Conservation (phyloP, 805 yeast genomes). For the Candida taoyuanica region DNA sequence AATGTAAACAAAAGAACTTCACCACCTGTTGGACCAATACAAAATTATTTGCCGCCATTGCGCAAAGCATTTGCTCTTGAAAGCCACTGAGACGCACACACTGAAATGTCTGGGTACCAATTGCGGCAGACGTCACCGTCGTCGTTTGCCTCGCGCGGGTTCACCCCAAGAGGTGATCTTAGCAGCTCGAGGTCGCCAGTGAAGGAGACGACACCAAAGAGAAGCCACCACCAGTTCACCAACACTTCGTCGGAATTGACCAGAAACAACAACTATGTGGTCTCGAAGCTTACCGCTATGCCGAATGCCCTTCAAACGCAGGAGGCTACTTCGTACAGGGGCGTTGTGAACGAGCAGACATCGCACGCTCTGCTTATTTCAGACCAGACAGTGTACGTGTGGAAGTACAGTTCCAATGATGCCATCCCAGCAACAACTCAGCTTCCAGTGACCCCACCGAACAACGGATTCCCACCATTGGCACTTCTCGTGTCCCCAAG, state of each 20-base stretch:
- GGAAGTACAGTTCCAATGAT: slow-evolving; percentile 65
- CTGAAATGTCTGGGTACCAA: too few species aligned
- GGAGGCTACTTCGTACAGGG: slow-evolving; percentile 13
- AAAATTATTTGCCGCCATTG: too few species aligned
- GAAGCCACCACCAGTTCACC: slow-evolving; percentile 19
- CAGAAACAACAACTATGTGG: slow-evolving; percentile 52
- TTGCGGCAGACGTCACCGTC: slow-evolving; percentile 5
- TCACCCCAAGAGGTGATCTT: slow-evolving; percentile 2
- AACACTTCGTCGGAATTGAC: slow-evolving; percentile 45
- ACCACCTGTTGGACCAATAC: too few species aligned
- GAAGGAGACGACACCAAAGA: slow-evolving; percentile 9
- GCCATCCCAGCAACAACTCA: slow-evolving; percentile 52
- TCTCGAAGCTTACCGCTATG: slow-evolving; percentile 49
- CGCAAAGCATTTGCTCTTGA: too few species aligned
- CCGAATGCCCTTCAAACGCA: slow-evolving; percentile 33
- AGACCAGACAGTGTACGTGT: slow-evolving; percentile 52
- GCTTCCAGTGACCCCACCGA: slow-evolving; percentile 34
- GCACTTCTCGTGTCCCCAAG: slow-evolving; percentile 57
- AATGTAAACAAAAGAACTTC: slow-evolving; percentile 11
- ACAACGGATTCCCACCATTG: slow-evolving; percentile 37
- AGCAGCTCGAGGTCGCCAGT: slow-evolving; percentile 3
- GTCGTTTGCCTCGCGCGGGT: slow-evolving; percentile 10
- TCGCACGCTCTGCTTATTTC: slow-evolving; percentile 27
- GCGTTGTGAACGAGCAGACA: slow-evolving; percentile 29
- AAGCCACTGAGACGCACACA: too few species aligned